Evolutionary conservation across 306 rosid genomes (phyloP).

Genomic region (Luffa aegyptiaca): DNA sequence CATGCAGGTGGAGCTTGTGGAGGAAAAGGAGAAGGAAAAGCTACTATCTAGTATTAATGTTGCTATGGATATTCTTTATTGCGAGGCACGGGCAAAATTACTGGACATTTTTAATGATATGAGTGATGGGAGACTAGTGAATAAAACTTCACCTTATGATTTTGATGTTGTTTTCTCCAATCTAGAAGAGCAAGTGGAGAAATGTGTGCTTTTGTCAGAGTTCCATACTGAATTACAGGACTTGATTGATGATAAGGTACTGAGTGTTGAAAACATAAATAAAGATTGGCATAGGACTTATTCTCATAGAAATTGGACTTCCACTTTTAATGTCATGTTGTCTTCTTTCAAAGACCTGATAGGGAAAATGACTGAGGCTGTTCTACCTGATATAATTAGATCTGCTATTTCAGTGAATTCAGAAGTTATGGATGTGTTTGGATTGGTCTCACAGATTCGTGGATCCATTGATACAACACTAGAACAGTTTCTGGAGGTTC

Average conservation of each 20-base stretch:
- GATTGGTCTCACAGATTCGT: slow-evolving; percentile 77
- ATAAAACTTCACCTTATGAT: slow-evolving; percentile 30
- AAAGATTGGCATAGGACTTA: slow-evolving; percentile 26
- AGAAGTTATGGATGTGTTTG: slow-evolving; percentile 90
- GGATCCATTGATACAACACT: slow-evolving; percentile 75
- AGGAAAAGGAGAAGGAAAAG: slow-evolving; percentile 54
- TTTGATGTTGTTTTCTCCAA: slow-evolving; percentile 46
- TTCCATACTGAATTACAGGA: slow-evolving; percentile 48
- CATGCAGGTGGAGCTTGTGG: slow-evolving; percentile 36
- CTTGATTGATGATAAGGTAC: slow-evolving; percentile 37
- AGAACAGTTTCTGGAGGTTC: slow-evolving; percentile 77
- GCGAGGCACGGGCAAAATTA: slow-evolving; percentile 41
- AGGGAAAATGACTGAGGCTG: slow-evolving; percentile 70
- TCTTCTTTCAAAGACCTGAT: slow-evolving; percentile 54
- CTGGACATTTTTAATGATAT: slow-evolving; percentile 32
- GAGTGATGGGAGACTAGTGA: slow-evolving; percentile 32
- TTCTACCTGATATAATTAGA: slow-evolving; percentile 66
- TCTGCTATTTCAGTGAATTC: slow-evolving; percentile 72
- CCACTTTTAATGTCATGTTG: slow-evolving; percentile 53
- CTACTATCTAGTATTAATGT: slow-evolving; percentile 39
- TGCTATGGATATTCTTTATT: slow-evolving; percentile 49
- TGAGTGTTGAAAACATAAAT: slow-evolving; percentile 24
- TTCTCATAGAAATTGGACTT: slow-evolving; percentile 66
- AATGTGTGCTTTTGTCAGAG: slow-evolving; percentile 66
- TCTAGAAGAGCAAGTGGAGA: slow-evolving; percentile 86